Evolutionary conservation across 768 basidiomycete genomes (phyloP).

Genomic region (Pleurotus platypus): DNA sequence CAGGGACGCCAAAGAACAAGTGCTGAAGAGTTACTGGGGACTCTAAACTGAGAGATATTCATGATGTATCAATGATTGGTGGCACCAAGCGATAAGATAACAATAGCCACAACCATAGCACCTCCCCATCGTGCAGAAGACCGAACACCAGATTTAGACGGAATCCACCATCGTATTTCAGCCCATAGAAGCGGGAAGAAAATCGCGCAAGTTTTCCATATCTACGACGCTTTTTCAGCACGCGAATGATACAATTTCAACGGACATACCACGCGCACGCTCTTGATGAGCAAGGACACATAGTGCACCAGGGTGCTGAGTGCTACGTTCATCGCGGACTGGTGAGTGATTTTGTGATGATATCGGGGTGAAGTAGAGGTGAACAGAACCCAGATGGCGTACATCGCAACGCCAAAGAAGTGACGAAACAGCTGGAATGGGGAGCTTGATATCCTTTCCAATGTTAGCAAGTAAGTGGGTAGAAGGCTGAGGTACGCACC

Average conservation of each 20-base stretch:
- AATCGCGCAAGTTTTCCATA: slow-evolving; percentile 87
- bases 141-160: no score
- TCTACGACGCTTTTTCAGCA: slow-evolving; percentile 34
- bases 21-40: no score
- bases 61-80: no score
- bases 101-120: no score
- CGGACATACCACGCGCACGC: slow-evolving; percentile 63
- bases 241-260: not conserved
- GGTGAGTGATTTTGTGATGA: slow-evolving; percentile 7
- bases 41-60: no score
- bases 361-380: slow-evolving; percentile 36
- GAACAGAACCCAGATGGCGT: slow-evolving; percentile 90
- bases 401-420: slow-evolving; percentile 95
- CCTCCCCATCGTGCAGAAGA: no score
- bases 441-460: slow-evolving; percentile 43
- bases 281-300: slow-evolving; percentile 59
- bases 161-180: slow-evolving; percentile 72
- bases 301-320: slow-evolving; percentile 53
- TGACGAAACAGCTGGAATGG: slow-evolving; percentile 80
- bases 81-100: no score
- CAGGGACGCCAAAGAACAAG: no score
- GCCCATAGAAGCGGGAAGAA: slow-evolving; percentile 86
- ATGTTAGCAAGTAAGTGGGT: slow-evolving; percentile 43
- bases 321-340: slow-evolving; percentile 28
- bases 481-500: slow-evolving; percentile 41